Conservation (phyloP, 495 filamentous ascomycete genomes). For the Parachaetomium inaequale region DNA sequence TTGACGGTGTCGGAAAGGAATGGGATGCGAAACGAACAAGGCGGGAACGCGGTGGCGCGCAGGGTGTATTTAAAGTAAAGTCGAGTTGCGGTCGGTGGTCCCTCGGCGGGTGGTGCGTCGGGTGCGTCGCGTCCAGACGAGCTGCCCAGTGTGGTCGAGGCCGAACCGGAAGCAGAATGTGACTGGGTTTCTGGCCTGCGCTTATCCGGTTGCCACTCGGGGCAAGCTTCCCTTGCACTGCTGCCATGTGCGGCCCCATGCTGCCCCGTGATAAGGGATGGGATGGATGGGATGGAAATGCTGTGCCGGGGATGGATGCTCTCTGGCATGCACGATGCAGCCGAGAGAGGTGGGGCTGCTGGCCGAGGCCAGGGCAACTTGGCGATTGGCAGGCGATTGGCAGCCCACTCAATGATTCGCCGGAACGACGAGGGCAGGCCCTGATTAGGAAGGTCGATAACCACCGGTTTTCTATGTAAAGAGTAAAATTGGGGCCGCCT, state of each 20-base stretch:
- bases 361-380: background rate
- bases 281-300: constrained; percentile 11
- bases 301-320: constrained; percentile 2
- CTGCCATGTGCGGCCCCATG: constrained; percentile 15
- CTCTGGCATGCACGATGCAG: background rate
- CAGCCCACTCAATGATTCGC: constrained; percentile 16
- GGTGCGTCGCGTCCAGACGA: constrained; percentile 1
- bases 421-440: constrained; percentile 5
- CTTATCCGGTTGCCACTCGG: constrained; percentile 7
- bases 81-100: background rate
- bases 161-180: constrained; percentile 17
- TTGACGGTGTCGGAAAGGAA: background rate
- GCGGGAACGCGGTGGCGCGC: constrained; percentile 1
- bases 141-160: constrained; percentile 1
- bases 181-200: background rate
- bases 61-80: constrained; percentile 1
- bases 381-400: background rate
- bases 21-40: background rate
- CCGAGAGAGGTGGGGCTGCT: background rate
- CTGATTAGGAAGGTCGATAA: constrained; percentile 22
- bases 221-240: background rate
- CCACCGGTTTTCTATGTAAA: background rate
- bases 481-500: background rate
- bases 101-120: background rate
- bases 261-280: constrained; percentile 15